Conservation (phyloP, 148 eudicot genomes). For the Vaccinium corymbosum region DNA sequence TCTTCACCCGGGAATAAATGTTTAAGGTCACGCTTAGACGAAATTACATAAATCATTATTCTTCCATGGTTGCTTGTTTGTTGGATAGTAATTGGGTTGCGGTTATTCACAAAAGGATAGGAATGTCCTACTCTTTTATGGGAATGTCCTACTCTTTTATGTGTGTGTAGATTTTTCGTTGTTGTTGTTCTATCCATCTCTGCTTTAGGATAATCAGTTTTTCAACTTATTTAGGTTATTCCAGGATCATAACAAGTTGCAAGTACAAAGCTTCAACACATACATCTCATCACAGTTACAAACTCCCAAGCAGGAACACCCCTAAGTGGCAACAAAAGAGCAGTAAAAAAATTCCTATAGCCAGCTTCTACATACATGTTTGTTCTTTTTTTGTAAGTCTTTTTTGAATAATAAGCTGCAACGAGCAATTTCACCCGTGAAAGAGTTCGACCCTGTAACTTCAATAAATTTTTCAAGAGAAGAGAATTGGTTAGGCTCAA, state of each 20-base stretch:
- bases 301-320: not conserved
- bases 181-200: not conserved
- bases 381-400: not conserved
- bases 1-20: no score
- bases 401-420: not conserved
- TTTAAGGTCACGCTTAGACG: no score
- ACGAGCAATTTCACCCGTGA: not conserved
- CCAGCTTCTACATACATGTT: not conserved
- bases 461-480: not conserved
- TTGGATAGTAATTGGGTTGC: not conserved
- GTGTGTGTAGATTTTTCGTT: not conserved
- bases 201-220: not conserved
- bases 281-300: not conserved
- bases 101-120: not conserved
- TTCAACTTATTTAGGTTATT: not conserved
- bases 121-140: not conserved
- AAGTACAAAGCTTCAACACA: not conserved
- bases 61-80: not conserved
- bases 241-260: not conserved
- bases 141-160: not conserved
- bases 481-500: not conserved
- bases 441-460: not conserved
- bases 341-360: not conserved
- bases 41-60: no score
- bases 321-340: not conserved